Conservation (phyloP, 2,329 filamentous ascomycete species). For the Diaporthe vexans region DNA sequence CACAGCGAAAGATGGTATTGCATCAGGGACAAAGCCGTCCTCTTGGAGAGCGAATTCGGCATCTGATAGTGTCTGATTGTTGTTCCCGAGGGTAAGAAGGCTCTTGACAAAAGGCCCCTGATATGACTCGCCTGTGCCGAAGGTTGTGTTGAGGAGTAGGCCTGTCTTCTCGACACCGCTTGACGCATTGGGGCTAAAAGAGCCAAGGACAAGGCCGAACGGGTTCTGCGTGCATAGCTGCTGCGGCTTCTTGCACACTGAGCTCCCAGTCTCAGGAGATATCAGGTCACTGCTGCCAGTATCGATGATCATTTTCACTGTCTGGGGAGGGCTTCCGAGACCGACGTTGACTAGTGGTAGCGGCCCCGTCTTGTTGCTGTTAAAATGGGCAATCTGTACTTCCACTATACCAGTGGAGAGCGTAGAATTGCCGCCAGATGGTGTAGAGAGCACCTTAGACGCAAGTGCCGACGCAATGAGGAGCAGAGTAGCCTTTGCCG, state of each 20-base stretch:
- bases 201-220: slow-evolving; percentile 9
- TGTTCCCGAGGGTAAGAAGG: background rate
- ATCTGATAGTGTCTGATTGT: background rate
- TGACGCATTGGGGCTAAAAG: background rate
- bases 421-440: background rate
- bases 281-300: slow-evolving; percentile 8
- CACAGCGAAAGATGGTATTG: background rate
- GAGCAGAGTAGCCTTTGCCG: background rate
- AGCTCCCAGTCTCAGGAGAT: slow-evolving; percentile 1
- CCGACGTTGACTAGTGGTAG: background rate
- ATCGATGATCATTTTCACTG: background rate
- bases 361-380: background rate
- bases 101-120: background rate
- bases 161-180: background rate
- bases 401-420: background rate
- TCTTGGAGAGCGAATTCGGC: background rate
- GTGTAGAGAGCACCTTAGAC: background rate
- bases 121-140: background rate
- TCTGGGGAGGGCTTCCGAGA: background rate
- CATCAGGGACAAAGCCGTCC: background rate
- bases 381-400: background rate
- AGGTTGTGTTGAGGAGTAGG: background rate
- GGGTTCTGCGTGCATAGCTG: slow-evolving; percentile 2
- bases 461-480: background rate
- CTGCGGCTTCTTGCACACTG: background rate